phyloP scores from a whole-genome alignment of 164 flowering plant genomes.

The Cinnamomum chago region DNA sequence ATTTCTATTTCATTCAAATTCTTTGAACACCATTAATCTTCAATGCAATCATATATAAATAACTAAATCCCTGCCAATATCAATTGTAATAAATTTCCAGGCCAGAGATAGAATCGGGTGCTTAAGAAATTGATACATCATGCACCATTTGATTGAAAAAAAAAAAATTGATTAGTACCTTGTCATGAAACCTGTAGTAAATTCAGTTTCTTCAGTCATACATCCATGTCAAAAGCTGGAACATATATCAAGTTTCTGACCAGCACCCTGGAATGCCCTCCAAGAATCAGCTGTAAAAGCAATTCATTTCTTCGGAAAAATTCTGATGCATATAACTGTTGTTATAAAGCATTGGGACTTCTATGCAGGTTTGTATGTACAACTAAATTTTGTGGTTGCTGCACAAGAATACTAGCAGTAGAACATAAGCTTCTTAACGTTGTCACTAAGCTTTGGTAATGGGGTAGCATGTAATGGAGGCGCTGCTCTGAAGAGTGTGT shows the following conservation, averaged over 20 bases:
- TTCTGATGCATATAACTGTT: background rate
- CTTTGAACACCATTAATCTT: too few species aligned
- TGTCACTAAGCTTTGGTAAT: constrained; percentile 68
- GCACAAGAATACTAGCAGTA: constrained; percentile 48
- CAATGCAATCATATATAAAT: background rate
- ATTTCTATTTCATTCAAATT: too few species aligned
- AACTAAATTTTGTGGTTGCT: background rate
- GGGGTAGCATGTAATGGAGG: constrained; percentile 61
- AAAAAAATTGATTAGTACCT: too few species aligned
- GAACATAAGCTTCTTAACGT: constrained; percentile 80
- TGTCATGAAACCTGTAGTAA: background rate
- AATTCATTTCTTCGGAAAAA: background rate
- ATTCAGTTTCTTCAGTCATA: background rate
- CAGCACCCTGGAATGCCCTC: background rate
- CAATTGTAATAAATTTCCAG: background rate
- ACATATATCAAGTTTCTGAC: background rate
- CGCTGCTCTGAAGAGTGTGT: constrained; percentile 47
- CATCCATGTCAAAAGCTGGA: background rate
- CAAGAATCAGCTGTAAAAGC: background rate
- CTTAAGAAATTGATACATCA: background rate
- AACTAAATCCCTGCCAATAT: background rate
- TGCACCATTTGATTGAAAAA: background rate
- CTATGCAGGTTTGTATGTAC: background rate
- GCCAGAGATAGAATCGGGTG: background rate
- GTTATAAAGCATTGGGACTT: background rate